Base-by-base conservation (phyloP, 225 moss, liverwort and hornwort genomes). In the Polytrichum formosum region DNA sequence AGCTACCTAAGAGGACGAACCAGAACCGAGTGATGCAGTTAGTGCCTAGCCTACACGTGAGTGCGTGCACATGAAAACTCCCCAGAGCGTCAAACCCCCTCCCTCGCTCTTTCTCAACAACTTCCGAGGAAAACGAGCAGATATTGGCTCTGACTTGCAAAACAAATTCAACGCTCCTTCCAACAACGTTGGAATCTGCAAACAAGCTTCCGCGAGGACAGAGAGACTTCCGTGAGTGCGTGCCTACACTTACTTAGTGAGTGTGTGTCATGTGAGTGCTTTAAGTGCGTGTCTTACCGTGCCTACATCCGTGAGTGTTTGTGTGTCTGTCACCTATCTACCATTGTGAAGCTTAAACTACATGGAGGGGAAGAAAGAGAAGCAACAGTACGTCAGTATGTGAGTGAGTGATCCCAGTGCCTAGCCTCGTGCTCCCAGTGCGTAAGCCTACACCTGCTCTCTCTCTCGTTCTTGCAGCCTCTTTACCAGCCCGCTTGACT, bases 341-440 rank as follows among this genome's bases (percentile, higher is more conserved):
- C 46, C 46, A 46, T 46, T 13, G 35, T 3, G 13, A 46, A 46
- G 21, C n/a, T 58, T 9, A 2, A 58, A 20, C 58, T 58, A 58
- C 58, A 58, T 20, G 83, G 83, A 81, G 78, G 63, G 83, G 81
- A 55, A 80, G 83, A 78, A 28, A 78, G 64, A 87, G 83, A 75
- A 67, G 78, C 83, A 83, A 87, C 78, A 83, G 83, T 81, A 69
- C 55, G 76, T 59, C 72, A 55, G 80, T 13, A 13, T 13, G 46
- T 16, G 46, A 23, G 64, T 55, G 76, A 71, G 65, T 37, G 68
- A 9, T 5, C 62, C 26, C 5, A 80, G 80, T 75, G 80, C 72
- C 80, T 66, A 76, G 73, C 76, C 76, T 64, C 60, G 59, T 71
- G 29, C 28, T 59, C 53, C 67, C 67, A 67, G 67, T 67, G 27